A percentile compares a stretch with the other conserved stretches of the same genome.
These are phyloP conservation scores for Suhomyces bribrorum DNA, from an alignment of 1,139 yeast species.

Conservation along the genomic window DNA sequence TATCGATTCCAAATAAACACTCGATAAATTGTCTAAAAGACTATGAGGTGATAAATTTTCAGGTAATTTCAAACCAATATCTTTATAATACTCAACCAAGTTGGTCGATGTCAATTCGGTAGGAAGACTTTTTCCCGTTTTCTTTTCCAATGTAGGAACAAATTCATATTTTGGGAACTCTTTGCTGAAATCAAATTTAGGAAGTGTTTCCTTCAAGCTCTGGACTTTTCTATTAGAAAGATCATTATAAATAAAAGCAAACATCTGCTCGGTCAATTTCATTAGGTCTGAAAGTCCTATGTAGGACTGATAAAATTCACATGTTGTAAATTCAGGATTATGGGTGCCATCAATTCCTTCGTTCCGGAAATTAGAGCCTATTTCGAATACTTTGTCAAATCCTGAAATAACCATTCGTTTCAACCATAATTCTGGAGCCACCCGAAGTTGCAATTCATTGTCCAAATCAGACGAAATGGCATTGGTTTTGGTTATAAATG, in stretches of 20 bases:
- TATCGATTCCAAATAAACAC: slow-evolving; percentile 64
- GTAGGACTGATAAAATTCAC: slow-evolving; percentile 95
- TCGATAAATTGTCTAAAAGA: slow-evolving; percentile 67
- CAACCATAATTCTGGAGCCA: slow-evolving; percentile 95
- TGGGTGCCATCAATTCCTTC: slow-evolving; percentile 98
- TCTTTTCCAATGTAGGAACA: slow-evolving; percentile 53
- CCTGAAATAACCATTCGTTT: slow-evolving; percentile 82
- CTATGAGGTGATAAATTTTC: slow-evolving; percentile 50
- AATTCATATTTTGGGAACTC: slow-evolving; percentile 53
- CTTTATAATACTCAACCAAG: slow-evolving; percentile 39
- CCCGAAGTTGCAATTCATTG: slow-evolving; percentile 59
- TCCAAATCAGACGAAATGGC: slow-evolving; percentile 39
- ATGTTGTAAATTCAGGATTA: slow-evolving; percentile 97
- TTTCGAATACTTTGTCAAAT: slow-evolving; percentile 80
- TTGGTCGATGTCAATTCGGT: slow-evolving; percentile 34
- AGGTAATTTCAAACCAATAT: slow-evolving; percentile 40
- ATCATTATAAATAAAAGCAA: slow-evolving; percentile 37
- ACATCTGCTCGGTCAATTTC: slow-evolving; percentile 59
- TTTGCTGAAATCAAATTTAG: slow-evolving; percentile 18
- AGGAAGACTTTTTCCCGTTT: slow-evolving; percentile 47
- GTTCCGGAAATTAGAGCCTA: slow-evolving; percentile 83
- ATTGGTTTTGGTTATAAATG: slow-evolving; percentile 64
- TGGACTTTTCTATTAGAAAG: slow-evolving; percentile 14
- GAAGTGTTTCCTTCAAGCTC: slow-evolving; percentile 15
- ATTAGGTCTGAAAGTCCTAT: slow-evolving; percentile 89